A percentile compares a stretch with the other conserved stretches of the same genome.
phyloP scores from a whole-genome alignment of 176 grass and related monocot genomes.

The Phoenix roebelenii region DNA sequence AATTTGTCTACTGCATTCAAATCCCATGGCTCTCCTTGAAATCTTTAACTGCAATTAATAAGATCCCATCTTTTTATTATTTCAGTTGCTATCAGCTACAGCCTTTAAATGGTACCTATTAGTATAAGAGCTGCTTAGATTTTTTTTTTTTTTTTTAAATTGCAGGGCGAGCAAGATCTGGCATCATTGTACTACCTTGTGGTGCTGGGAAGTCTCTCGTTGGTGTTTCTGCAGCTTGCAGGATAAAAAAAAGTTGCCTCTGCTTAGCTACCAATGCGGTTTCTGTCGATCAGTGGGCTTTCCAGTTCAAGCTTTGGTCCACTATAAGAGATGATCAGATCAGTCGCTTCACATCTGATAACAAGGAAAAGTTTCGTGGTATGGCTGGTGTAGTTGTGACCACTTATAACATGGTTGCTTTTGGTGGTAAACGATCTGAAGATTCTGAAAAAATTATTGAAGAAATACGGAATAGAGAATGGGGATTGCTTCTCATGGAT shows the following conservation, averaged over 20 bases:
- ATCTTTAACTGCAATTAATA: too few relatives aligned
- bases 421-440: slow-evolving; percentile 84
- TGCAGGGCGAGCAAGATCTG: slow-evolving; percentile 77
- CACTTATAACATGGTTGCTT: slow-evolving; percentile 98
- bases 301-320: slow-evolving; percentile 98
- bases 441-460: slow-evolving; percentile 98
- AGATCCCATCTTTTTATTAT: too few relatives aligned
- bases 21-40: too few relatives aligned
- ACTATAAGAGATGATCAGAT: slow-evolving; percentile 96
- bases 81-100: too few relatives aligned
- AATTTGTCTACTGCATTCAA: too few relatives aligned
- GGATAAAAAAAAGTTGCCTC: slow-evolving; percentile 88
- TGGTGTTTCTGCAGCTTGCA: slow-evolving; percentile 87
- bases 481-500: slow-evolving; percentile 97
- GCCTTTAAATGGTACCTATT: too few relatives aligned
- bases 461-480: slow-evolving; percentile 91
- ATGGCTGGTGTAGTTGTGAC: slow-evolving; percentile 90
- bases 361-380: slow-evolving; percentile 87
- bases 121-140: too few relatives aligned
- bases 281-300: slow-evolving; percentile 98
- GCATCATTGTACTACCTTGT: slow-evolving; percentile 96
- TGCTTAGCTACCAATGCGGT: slow-evolving; percentile 97
- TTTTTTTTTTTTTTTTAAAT: not conserved
- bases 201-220: slow-evolving; percentile 96
- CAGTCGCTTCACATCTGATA: slow-evolving; percentile 90